Conservation (phyloP, 768 basidiomycete genomes). For the Hygrophorus pudorinus region DNA sequence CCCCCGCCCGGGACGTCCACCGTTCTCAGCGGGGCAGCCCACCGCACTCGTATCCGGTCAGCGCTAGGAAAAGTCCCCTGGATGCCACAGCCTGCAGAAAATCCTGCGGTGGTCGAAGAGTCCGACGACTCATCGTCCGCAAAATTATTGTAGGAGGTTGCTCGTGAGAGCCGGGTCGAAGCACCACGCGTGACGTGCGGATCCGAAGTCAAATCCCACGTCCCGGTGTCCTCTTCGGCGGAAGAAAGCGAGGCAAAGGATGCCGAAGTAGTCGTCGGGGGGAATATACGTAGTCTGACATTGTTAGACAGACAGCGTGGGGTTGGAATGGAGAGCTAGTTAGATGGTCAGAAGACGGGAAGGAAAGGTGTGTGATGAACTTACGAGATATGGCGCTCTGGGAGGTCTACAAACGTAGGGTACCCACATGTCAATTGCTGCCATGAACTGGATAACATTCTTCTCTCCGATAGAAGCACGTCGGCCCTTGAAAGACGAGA, state of each 20-base stretch:
- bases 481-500: constrained; percentile 27
- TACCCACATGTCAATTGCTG: constrained; percentile 66
- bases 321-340: constrained; percentile 64
- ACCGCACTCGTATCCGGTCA: constrained; percentile 65
- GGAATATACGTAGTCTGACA: constrained; percentile 65
- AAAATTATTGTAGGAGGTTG: constrained; percentile 56
- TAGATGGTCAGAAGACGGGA: background rate
- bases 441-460: constrained; percentile 65
- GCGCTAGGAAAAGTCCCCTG: constrained; percentile 73
- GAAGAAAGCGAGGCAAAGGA: constrained; percentile 73
- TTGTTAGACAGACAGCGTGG: constrained; percentile 73
- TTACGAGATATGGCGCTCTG: constrained; percentile 63
- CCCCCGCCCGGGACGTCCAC: constrained; percentile 31
- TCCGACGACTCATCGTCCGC: constrained; percentile 81
- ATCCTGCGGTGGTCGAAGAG: constrained; percentile 41
- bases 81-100: constrained; percentile 55
- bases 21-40: constrained; percentile 57
- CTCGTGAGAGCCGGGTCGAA: constrained; percentile 37
- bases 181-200: constrained; percentile 57
- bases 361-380: constrained; percentile 12
- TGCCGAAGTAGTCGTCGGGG: constrained; percentile 40
- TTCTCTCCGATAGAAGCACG: constrained; percentile 51
- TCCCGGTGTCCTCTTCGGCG: constrained; percentile 53
- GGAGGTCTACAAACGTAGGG: constrained; percentile 62
- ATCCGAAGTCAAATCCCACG: constrained; percentile 73